These are phyloP conservation scores for Psilocybe cubensis DNA, from an alignment of 768 basidiomycete species.

Conservation along the genomic window DNA sequence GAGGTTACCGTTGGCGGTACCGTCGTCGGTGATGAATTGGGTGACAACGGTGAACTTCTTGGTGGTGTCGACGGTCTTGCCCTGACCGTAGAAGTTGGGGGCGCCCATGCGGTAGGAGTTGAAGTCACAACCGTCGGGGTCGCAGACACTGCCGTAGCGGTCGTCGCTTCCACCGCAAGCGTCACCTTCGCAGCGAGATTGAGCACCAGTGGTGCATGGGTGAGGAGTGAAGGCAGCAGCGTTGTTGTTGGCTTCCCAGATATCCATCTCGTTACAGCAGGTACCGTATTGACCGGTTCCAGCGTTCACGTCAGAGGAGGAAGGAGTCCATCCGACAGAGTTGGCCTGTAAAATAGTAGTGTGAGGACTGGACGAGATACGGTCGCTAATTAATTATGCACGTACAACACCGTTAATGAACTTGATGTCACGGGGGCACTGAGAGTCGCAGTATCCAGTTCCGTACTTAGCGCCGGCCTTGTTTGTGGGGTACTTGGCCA, in stretches of 20 bases:
- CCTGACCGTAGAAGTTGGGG: constrained; percentile 2
- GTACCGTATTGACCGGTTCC: constrained; percentile 49
- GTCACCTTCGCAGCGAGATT: constrained; percentile 44
- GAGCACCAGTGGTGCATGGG: constrained; percentile 44
- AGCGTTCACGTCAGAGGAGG: constrained; percentile 44
- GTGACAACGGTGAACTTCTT: constrained; percentile 37
- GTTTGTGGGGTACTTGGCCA: constrained; percentile 51
- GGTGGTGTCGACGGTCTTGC: constrained; percentile 11
- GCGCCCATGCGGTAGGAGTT: constrained; percentile 6
- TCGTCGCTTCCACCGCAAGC: constrained; percentile 31
- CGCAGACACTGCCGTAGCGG: constrained; percentile 5
- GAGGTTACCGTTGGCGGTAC: constrained; percentile 1
- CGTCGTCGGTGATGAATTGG: constrained; percentile 26
- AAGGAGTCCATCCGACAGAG: constrained; percentile 42
- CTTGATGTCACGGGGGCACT: constrained; percentile 62
- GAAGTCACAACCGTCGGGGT: constrained; percentile 7
- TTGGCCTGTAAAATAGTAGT: constrained; percentile 42
- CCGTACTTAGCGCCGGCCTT: constrained; percentile 55
- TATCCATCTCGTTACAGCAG: constrained; percentile 65
- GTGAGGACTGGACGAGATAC: not conserved
- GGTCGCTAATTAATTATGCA: constrained; percentile 9
- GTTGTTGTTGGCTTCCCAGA: constrained; percentile 61
- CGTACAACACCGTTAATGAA: constrained; percentile 59
- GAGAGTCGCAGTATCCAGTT: constrained; percentile 43
- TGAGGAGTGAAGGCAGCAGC: constrained; percentile 59